Percentiles rank a stretch among this genome's conserved stretches.
phyloP scores from a whole-genome alignment of 306 rosid species.

The Trifolium repens region DNA sequence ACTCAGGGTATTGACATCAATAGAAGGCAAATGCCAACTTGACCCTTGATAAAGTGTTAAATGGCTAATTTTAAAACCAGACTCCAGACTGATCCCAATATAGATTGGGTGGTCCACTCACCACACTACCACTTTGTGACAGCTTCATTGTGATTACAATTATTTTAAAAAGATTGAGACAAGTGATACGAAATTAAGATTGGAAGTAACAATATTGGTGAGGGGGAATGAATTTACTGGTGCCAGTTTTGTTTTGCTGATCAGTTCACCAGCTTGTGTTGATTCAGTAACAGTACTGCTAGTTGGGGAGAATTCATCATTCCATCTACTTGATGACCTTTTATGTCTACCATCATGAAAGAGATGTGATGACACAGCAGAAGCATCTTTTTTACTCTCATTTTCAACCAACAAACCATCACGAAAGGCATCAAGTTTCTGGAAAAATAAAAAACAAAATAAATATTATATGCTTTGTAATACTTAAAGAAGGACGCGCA shows the following conservation, averaged over 20 bases:
- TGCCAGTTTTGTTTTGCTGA: conserved; percentile 64
- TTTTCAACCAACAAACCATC: conserved; percentile 64
- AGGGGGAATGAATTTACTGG: conserved; percentile 41
- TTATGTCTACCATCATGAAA: conserved; percentile 70
- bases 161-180: conserved; percentile 1
- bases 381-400: conserved; percentile 74
- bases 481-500: conserved; percentile 7
- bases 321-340: conserved; percentile 87
- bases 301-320: conserved; percentile 78
- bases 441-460: conserved; percentile 15
- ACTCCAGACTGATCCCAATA: conserved; percentile 13
- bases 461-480: conserved; percentile 28
- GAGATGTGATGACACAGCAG: conserved; percentile 53
- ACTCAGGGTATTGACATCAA: conserved; percentile 24
- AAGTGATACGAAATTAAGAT: conserved; percentile 12
- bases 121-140: background rate
- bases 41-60: background rate
- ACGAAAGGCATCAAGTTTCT: conserved; percentile 65
- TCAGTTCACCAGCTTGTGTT: conserved; percentile 84
- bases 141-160: background rate
- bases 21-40: conserved; percentile 17
- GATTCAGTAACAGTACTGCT: conserved; percentile 82
- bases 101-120: conserved; percentile 18
- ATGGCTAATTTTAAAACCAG: conserved; percentile 27
- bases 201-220: conserved; percentile 16